Base-by-base conservation (phyloP, 176 grass and related monocot genomes). In the Otatea glauca region DNA sequence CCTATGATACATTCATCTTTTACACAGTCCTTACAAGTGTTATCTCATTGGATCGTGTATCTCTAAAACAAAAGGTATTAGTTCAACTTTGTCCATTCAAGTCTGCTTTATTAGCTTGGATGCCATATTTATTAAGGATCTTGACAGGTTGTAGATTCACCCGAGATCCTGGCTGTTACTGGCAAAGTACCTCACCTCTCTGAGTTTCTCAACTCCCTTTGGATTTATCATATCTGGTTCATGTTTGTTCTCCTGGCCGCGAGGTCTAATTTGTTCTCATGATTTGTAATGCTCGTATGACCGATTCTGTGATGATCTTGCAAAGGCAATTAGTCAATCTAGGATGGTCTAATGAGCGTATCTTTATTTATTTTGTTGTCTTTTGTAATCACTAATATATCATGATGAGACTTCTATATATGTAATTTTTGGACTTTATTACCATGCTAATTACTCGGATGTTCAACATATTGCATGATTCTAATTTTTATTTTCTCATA, bases 1-100 rank as follows among this genome's bases (percentile, higher is more conserved):
- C 93, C 75, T 96, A 99, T 76, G 96, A 99, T 81, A 99, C 86
- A 6, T 99, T 99, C 78, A 87, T 99, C 78, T 99, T 96, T 70
- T 99, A 99, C 86, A 99, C 88, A 18, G 96, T 96, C 51, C 91
- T 99, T 55, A 92, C 96, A 51, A 99, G 93, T 61, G 84, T 92
- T 83, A 94, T 96, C 86, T 86, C 96, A 24, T 70, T 99, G 91
- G 96, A 99, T 51, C 93, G 96, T n/a, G 93, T 99, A n/a, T 99
- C 93, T 60, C 89, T 99, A 17, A 96, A 99, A 65, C 83, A 94
- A 72, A 99, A 99, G 93, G 91, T 94, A 81, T 0, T 0, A 47
- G 8, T 77, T 25, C 54, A 20, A n/a, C 17, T 84, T 65, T 39
- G 39, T 23, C 17, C 55, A 11, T 14, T 25, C 8, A 70, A 25